phyloP scores from a whole-genome alignment of 2,329 filamentous ascomycete species.

The Ceratocystiopsis brevicomis region DNA sequence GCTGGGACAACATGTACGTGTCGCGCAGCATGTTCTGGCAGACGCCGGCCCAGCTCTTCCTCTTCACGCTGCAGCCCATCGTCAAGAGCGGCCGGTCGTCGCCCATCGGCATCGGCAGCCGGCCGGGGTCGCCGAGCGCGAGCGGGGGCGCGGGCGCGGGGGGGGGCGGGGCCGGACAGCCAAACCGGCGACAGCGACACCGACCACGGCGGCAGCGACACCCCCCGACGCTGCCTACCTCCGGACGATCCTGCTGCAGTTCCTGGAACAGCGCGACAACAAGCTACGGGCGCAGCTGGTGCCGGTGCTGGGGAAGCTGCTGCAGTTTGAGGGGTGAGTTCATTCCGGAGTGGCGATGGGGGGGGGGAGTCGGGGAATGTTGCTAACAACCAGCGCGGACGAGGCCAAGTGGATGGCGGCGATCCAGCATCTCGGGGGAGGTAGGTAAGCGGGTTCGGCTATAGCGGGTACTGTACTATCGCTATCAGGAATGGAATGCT shows the following conservation, averaged over 20 bases:
- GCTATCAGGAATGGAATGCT: no score
- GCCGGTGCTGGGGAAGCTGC: constrained; percentile 55
- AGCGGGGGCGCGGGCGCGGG: constrained; percentile 8
- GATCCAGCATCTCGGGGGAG: constrained; percentile 33
- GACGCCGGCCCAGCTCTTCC: constrained; percentile 65
- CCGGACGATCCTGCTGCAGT: constrained; percentile 66
- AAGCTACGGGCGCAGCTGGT: constrained; percentile 58
- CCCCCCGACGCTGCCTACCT: constrained; percentile 42
- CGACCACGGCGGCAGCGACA: constrained; percentile 5
- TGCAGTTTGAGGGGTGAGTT: constrained; percentile 58
- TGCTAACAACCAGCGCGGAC: constrained; percentile 28
- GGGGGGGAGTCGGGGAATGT: constrained; percentile 8
- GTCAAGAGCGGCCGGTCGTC: constrained; percentile 23
- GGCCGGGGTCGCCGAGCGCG: constrained; percentile 4
- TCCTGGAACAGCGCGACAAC: constrained; percentile 63
- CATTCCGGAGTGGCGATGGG: neutral
- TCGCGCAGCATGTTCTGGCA: constrained; percentile 79
- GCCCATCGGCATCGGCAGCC: neutral
- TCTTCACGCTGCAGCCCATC: constrained; percentile 61
- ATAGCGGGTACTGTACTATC: no score
- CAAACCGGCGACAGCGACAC: neutral
- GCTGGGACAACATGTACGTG: constrained; percentile 68
- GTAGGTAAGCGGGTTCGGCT: no score
- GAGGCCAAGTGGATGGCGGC: constrained; percentile 76
- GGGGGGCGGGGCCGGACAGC: no score